Conservation (phyloP, 495 filamentous ascomycete genomes). For the Penicillium desertorum region DNA sequence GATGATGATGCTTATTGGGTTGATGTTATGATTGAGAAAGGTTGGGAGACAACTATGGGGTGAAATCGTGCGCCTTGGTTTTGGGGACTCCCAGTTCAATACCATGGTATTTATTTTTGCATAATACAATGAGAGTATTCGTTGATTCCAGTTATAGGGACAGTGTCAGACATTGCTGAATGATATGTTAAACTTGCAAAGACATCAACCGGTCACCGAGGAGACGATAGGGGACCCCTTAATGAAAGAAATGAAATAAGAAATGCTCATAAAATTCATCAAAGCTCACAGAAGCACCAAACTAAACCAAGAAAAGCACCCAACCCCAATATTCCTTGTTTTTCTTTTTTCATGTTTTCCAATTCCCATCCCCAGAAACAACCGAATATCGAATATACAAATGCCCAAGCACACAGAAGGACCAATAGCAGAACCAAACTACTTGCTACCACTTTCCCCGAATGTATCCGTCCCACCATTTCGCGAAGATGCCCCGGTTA, state of each 20-base stretch:
- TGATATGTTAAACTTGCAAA: background rate
- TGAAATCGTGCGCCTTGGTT: conserved; percentile 19
- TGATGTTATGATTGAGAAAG: conserved; percentile 58
- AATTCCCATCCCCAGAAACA: background rate
- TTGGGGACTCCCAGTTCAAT: background rate
- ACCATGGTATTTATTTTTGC: background rate
- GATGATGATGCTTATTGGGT: conserved; percentile 50
- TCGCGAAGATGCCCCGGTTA: conserved; percentile 46
- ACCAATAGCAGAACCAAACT: background rate
- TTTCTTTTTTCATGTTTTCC: background rate
- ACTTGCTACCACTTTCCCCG: conserved; percentile 14
- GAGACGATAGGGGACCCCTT: background rate
- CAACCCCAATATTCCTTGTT: background rate
- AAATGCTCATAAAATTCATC: background rate
- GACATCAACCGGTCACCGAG: too few relatives aligned
- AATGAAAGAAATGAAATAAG: background rate
- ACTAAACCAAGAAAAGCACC: background rate
- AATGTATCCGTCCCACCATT: conserved; percentile 56
- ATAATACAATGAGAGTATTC: background rate
- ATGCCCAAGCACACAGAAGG: background rate
- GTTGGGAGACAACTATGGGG: conserved; percentile 60
- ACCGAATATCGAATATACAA: background rate
- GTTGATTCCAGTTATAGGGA: background rate
- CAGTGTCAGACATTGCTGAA: background rate
- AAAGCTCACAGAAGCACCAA: background rate